Evolutionary conservation across 2,329 filamentous ascomycete species (phyloP).

Genomic region (Pseudogymnoascus destructans): DNA sequence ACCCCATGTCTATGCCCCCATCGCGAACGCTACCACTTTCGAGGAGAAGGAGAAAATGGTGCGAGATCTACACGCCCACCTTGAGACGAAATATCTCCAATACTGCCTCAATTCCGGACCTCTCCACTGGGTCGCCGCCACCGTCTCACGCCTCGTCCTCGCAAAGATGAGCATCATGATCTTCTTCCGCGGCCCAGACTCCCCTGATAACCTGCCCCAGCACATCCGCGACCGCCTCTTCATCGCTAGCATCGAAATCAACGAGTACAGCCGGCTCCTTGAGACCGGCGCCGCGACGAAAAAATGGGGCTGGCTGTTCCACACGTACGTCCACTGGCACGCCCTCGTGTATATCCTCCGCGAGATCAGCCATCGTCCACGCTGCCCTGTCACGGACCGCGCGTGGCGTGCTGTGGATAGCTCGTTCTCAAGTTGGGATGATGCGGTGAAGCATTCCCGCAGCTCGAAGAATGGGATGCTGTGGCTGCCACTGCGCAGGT

Average conservation of each 20-base stretch:
- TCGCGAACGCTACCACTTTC: slow-evolving; percentile 14
- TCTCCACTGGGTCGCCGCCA: slow-evolving; percentile 39
- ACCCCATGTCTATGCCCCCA: slow-evolving; percentile 12
- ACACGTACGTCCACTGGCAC: slow-evolving; percentile 33
- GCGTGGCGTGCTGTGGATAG: slow-evolving; percentile 30
- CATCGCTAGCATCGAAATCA: slow-evolving; percentile 29
- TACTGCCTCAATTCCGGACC: slow-evolving; percentile 30
- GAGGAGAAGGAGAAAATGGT: slow-evolving; percentile 26
- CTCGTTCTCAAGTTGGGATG: slow-evolving; percentile 21
- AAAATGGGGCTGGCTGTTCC: slow-evolving; percentile 32
- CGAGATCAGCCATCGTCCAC: slow-evolving; percentile 27
- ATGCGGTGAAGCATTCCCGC: slow-evolving; percentile 15
- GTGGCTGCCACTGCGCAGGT: slow-evolving; percentile 48
- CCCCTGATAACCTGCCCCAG: slow-evolving; percentile 23
- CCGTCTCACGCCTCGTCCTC: slow-evolving; percentile 28
- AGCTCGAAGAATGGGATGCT: slow-evolving; percentile 39
- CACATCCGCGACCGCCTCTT: slow-evolving; percentile 28
- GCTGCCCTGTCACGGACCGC: slow-evolving; percentile 28
- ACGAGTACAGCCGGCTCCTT: slow-evolving; percentile 30
- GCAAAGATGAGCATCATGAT: slow-evolving; percentile 30
- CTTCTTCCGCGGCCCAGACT: slow-evolving; percentile 22
- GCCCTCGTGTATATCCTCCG: slow-evolving; percentile 32
- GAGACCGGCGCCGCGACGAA: slow-evolving; percentile 28
- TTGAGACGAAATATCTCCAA: slow-evolving; percentile 25
- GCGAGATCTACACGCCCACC: slow-evolving; percentile 20